Evolutionary conservation across 2,329 filamentous ascomycete species (phyloP).

Genomic region (Ceratocystis variospora): DNA sequence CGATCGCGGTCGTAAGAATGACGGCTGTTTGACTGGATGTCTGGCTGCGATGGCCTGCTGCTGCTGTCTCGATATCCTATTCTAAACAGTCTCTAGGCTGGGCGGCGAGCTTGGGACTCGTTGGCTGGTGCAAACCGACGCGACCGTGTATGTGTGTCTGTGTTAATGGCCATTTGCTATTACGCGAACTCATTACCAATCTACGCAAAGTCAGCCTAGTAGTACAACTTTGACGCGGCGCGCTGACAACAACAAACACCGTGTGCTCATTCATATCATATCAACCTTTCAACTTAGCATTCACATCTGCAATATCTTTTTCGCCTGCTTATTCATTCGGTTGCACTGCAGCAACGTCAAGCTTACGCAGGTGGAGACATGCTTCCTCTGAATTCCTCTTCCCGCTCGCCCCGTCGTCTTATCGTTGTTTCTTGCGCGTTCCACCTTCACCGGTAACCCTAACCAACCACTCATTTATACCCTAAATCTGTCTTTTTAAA

Average conservation of each 20-base stretch:
- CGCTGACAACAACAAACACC: too few relatives aligned
- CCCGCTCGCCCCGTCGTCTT: not conserved
- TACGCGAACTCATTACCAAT: not conserved
- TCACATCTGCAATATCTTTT: not conserved
- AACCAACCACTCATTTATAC: not conserved
- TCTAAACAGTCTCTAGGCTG: slow-evolving; percentile 28
- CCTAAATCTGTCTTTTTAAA: not conserved
- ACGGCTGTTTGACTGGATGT: slow-evolving; percentile 33
- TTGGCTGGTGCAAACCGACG: not conserved
- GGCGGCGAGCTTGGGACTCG: not conserved
- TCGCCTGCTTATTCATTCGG: not conserved
- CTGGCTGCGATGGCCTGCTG: slow-evolving; percentile 42
- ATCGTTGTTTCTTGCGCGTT: not conserved
- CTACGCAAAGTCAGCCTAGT: too few relatives aligned
- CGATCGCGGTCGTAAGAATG: slow-evolving; percentile 23
- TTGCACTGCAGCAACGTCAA: not conserved
- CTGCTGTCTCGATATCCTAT: slow-evolving; percentile 45
- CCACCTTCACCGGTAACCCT: not conserved
- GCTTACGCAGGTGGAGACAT: not conserved
- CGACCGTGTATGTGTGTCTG: not conserved
- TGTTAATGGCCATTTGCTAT: not conserved
- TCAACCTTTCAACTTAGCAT: not conserved
- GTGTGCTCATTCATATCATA: too few relatives aligned
- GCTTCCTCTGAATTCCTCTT: not conserved
- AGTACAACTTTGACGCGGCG: too few relatives aligned